Evolutionary conservation across 179 eudicot species (phyloP).

Genomic region (Silene vulgaris): DNA sequence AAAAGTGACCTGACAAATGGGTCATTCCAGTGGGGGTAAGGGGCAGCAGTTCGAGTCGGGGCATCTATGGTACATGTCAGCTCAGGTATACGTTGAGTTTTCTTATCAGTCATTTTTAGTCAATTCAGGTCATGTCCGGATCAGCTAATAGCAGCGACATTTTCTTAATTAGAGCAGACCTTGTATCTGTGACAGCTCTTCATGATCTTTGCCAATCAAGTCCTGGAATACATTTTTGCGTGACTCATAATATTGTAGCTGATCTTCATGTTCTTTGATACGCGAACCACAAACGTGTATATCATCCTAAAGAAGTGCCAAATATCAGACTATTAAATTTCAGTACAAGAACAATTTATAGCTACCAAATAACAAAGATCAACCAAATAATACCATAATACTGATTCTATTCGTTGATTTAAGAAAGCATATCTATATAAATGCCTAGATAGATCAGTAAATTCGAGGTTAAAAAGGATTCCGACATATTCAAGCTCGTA

Average conservation of each 20-base stretch:
- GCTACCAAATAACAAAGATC: background rate
- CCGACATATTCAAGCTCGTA: background rate
- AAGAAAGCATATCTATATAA: background rate
- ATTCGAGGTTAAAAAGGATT: background rate
- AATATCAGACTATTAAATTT: background rate
- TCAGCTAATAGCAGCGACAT: background rate
- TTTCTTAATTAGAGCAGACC: conserved; percentile 12
- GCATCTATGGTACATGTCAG: too few species aligned
- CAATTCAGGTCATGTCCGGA: background rate
- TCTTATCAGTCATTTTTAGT: background rate
- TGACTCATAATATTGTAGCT: conserved; percentile 15
- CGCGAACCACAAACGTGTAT: conserved; percentile 9
- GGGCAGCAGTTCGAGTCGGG: background rate
- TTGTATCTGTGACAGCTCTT: conserved; percentile 21
- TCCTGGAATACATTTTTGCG: conserved; percentile 13
- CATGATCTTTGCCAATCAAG: conserved; percentile 17
- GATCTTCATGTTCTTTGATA: conserved; percentile 25
- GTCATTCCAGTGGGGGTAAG: background rate
- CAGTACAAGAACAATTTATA: background rate
- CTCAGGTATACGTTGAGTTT: too few species aligned
- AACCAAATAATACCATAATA: conserved; percentile 7
- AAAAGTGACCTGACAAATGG: too few species aligned
- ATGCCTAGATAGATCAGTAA: background rate
- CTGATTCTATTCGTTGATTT: background rate
- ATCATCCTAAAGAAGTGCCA: conserved; percentile 31